Base-by-base conservation (phyloP, 805 yeast genomes). In the Yarrowia sp. region DNA sequence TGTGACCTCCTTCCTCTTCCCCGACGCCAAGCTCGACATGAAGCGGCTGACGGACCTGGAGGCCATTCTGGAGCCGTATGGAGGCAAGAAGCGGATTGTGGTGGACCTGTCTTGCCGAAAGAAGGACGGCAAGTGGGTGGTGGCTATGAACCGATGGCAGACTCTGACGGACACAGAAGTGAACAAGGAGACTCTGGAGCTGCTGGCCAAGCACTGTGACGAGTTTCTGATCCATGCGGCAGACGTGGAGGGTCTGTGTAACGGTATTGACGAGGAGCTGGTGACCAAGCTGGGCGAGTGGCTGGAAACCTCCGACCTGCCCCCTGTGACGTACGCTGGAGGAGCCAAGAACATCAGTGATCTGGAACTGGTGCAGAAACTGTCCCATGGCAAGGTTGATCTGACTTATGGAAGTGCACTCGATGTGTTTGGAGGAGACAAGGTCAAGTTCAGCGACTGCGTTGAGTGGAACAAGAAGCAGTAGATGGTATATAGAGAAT, bases 81-180 rank as follows among this genome's bases (percentile, higher is more conserved):
- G 64, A 30, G 97, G 97, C 0, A 85, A 83, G 66, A 77, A 80
- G 15, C 81, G 81, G 3, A 78, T 95, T n/a, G 93, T 95, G 9
- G 88, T 95, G 50, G 99, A 95, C 76, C 82, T 95, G 73, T 91
- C 97, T 76, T 94, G 98, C 76, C 84, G 96, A 69, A 77, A 79
- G 17, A 74, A 73, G n/a, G 73, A 79, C n/a, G 70, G 74, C 65
- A 76, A 81, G 53, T 95, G 99, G 99, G 84, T 89, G 42, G 99
- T 95, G n/a, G 97, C 98, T 1, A 95, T 92, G 87, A 93, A 95
- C 78, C 90, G 92, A 77, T 95, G 99, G 99, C 98, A 93, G 76
- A 90, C 93, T 0, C 78, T 93, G 36, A 95, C 99, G 0, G 83
- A 83, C 46, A 82, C 87, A 53, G 83, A 79, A 67, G 80, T 95